A percentile compares a stretch with the other conserved stretches of the same genome.
These are phyloP conservation scores for Graphilbum fragrans DNA, from an alignment of 2,329 filamentous ascomycete genomes.

Conservation along the genomic window DNA sequence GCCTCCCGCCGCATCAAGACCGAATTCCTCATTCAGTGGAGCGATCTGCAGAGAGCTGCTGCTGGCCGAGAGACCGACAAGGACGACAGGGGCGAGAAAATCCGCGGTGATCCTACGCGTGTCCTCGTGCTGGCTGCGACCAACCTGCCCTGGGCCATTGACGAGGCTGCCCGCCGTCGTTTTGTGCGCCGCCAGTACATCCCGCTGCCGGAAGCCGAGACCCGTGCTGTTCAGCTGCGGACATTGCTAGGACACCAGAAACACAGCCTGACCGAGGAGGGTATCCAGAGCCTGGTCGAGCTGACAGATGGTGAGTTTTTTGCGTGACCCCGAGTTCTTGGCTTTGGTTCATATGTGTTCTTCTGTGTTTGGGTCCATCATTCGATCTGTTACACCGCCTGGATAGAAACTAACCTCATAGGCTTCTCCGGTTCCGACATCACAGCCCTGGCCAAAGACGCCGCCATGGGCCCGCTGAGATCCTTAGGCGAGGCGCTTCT, in stretches of 20 bases:
- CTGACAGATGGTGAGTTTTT: slow-evolving; percentile 66
- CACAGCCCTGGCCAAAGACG: slow-evolving; percentile 91
- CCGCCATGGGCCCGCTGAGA: slow-evolving; percentile 89
- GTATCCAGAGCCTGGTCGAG: slow-evolving; percentile 62
- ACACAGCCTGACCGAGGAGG: slow-evolving; percentile 58
- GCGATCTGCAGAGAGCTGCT: slow-evolving; percentile 75
- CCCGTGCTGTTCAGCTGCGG: slow-evolving; percentile 65
- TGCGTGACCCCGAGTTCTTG: slow-evolving; percentile 9
- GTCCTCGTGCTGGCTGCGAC: slow-evolving; percentile 92
- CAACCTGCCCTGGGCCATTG: slow-evolving; percentile 94
- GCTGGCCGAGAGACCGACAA: slow-evolving; percentile 67
- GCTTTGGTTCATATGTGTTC: neutral
- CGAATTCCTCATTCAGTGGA: slow-evolving; percentile 97
- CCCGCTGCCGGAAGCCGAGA: slow-evolving; percentile 75
- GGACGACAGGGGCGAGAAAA: slow-evolving; percentile 52
- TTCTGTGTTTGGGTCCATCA: slow-evolving; percentile 1
- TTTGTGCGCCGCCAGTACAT: slow-evolving; percentile 96
- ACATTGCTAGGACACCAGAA: slow-evolving; percentile 80
- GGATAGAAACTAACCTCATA: slow-evolving; percentile 21
- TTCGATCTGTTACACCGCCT: neutral
- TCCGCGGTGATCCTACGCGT: slow-evolving; percentile 74
- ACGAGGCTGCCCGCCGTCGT: slow-evolving; percentile 80
- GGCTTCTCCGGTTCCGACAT: slow-evolving; percentile 98
- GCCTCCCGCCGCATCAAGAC: slow-evolving; percentile 91
- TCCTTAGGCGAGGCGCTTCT: slow-evolving; percentile 82